Conservation (phyloP, 768 basidiomycete species). For the Hysterangium stoloniferum region DNA sequence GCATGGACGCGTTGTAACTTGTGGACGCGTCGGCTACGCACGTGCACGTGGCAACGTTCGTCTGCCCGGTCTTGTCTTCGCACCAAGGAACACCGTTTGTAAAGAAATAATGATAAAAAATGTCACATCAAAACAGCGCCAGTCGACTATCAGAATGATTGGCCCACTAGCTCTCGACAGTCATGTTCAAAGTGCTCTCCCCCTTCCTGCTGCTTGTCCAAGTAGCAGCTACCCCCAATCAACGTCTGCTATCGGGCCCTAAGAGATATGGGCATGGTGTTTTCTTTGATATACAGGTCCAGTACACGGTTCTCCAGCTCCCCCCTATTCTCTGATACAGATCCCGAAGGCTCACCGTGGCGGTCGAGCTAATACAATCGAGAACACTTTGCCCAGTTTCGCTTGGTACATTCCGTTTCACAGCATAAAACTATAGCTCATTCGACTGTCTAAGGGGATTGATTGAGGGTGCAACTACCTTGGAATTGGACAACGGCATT, state of each 20-base stretch:
- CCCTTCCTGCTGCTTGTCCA: background rate
- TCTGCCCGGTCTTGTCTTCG: background rate
- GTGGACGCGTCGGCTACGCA: too few relatives aligned
- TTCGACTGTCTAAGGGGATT: constrained; percentile 45
- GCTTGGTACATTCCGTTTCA: constrained; percentile 46
- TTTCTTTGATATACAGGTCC: constrained; percentile 2
- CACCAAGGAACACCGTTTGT: background rate
- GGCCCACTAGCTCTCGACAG: background rate
- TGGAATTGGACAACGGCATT: constrained; percentile 75
- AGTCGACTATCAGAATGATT: background rate
- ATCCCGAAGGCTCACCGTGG: constrained; percentile 81
- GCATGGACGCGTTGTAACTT: too few relatives aligned
- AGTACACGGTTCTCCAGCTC: too few relatives aligned
- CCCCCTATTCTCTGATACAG: too few relatives aligned
- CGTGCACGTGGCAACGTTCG: too few relatives aligned
- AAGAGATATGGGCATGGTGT: background rate
- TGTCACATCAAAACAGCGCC: background rate
- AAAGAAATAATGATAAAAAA: background rate
- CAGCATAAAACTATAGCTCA: constrained; percentile 1
- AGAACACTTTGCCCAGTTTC: constrained; percentile 67
- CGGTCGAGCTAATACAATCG: constrained; percentile 65
- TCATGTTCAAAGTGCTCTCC: background rate
- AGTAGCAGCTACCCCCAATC: background rate
- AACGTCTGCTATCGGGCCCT: background rate
- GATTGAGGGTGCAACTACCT: constrained; percentile 65